Conservation (phyloP, 495 filamentous ascomycete genomes). For the Penicillium riverlandense region DNA sequence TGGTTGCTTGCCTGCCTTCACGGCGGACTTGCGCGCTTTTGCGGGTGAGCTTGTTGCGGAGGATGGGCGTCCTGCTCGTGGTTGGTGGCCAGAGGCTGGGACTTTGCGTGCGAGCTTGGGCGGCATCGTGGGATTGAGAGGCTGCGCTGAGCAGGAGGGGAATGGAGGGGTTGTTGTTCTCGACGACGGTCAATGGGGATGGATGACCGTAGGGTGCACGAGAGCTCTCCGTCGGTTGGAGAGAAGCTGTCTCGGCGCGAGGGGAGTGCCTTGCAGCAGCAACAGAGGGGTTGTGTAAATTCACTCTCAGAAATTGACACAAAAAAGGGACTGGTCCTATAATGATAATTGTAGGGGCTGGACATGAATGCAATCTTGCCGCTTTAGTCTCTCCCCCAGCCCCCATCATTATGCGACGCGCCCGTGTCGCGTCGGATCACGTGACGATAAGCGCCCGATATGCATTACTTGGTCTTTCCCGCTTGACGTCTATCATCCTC, state of each 20-base stretch:
- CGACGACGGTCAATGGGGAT: not conserved
- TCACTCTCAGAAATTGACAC: too few species aligned
- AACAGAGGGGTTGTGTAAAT: too few species aligned
- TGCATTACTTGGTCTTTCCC: slow-evolving; percentile 6
- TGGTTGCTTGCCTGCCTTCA: slow-evolving; percentile 15
- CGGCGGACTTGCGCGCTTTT: slow-evolving; percentile 10
- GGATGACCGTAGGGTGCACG: not conserved
- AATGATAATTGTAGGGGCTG: too few species aligned
- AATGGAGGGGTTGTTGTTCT: not conserved
- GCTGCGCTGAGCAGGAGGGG: too few species aligned
- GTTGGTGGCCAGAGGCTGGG: not conserved
- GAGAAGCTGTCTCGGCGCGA: too few species aligned
- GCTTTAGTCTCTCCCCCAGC: not conserved
- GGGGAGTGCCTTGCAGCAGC: too few species aligned
- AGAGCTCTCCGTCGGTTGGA: too few species aligned
- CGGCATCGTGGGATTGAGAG: slow-evolving; percentile 10
- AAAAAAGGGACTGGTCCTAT: too few species aligned
- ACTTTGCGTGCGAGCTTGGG: slow-evolving; percentile 7
- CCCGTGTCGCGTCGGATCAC: slow-evolving; percentile 2
- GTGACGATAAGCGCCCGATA: slow-evolving; percentile 3
- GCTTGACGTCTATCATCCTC: not conserved
- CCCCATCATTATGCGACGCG: slow-evolving; percentile 5
- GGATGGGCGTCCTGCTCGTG: slow-evolving; percentile 1
- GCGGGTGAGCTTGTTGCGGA: slow-evolving; percentile 3
- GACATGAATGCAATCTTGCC: too few species aligned